Conservation (phyloP, 345 rosid genomes). For the Aegle marmelos region DNA sequence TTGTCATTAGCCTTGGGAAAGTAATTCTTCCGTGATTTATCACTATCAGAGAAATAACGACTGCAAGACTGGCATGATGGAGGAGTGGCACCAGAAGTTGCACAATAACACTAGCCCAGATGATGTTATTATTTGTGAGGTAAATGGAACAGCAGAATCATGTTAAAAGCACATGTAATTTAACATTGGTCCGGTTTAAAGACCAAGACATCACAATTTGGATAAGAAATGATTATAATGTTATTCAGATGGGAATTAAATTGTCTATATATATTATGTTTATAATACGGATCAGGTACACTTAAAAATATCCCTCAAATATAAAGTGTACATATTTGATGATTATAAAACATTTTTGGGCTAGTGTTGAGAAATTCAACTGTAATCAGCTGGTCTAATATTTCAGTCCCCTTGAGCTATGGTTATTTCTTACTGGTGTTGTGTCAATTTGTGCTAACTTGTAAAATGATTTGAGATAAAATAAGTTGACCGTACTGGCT, state of each 20-base stretch:
- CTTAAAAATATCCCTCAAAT: not conserved
- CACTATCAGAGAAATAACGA: conserved; percentile 36
- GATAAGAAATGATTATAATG: not conserved
- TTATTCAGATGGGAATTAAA: not conserved
- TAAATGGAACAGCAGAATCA: conserved; percentile 15
- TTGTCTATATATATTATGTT: not conserved
- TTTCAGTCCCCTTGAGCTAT: not conserved
- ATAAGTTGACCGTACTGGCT: not conserved
- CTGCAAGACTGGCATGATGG: conserved; percentile 48
- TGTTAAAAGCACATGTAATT: not conserved
- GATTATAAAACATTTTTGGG: not conserved
- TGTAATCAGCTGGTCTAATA: not conserved
- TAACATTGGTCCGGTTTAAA: not conserved
- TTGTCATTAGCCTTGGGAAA: not conserved
- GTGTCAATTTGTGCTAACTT: not conserved
- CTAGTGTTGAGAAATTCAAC: not conserved
- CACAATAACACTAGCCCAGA: conserved; percentile 47
- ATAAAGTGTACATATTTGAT: not conserved
- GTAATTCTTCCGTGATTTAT: not conserved
- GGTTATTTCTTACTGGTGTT: not conserved
- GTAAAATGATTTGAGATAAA: not conserved
- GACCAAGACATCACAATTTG: not conserved
- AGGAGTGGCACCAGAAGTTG: conserved; percentile 55
- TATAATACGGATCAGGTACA: not conserved
- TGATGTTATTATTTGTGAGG: conserved; percentile 51